Evolutionary conservation across 2,329 filamentous ascomycete genomes (phyloP).

Genomic region (Fusarium acutatum): DNA sequence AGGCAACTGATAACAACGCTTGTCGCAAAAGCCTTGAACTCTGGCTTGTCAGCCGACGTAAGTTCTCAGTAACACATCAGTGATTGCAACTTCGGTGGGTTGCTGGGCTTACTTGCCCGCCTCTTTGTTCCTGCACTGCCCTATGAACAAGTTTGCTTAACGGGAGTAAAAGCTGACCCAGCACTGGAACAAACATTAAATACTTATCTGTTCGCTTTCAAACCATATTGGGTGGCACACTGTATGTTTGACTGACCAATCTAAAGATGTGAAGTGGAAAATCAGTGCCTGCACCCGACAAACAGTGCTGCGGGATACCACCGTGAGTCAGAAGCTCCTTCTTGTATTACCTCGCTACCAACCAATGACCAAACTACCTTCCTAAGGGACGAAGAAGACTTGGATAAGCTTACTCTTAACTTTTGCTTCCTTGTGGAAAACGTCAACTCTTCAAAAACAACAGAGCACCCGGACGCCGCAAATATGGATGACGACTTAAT

Average conservation of each 20-base stretch:
- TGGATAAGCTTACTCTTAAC: too few species aligned
- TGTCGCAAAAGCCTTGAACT: not conserved
- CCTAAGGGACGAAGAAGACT: not conserved
- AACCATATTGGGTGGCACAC: not conserved
- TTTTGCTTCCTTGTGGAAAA: too few species aligned
- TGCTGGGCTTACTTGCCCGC: not conserved
- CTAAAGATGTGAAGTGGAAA: fast-evolving
- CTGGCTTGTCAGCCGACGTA: not conserved
- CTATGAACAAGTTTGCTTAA: not conserved
- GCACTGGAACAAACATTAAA: not conserved
- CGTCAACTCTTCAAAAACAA: not conserved
- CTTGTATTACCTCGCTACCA: not conserved
- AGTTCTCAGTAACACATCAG: not conserved
- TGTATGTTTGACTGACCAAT: not conserved
- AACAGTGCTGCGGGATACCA: not conserved
- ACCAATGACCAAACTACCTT: not conserved
- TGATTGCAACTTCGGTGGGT: not conserved
- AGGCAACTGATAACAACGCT: not conserved
- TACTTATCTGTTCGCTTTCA: fast-evolving
- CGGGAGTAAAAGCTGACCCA: not conserved
- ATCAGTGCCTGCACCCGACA: not conserved
- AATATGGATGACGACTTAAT: not conserved
- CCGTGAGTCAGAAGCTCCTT: not conserved
- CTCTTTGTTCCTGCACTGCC: not conserved
- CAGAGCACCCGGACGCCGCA: not conserved